These are phyloP conservation scores for Vitis rotundifolia DNA, from an alignment of 164 flowering plant genomes.

Conservation along the genomic window DNA sequence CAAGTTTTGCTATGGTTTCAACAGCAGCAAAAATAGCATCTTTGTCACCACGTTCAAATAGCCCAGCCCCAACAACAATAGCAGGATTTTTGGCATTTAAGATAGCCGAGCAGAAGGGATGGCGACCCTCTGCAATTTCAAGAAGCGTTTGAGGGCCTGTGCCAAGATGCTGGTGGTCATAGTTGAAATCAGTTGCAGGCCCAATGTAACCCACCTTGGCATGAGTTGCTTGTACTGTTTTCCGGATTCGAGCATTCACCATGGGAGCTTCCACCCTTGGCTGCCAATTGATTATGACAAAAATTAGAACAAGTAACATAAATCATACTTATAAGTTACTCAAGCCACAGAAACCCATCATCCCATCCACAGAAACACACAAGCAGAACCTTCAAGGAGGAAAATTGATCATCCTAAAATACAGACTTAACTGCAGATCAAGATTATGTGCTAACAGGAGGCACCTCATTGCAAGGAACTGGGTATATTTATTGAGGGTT, in stretches of 20 bases:
- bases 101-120: constrained; percentile 70
- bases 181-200: constrained; percentile 82
- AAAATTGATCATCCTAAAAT: too few species aligned
- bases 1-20: constrained; percentile 64
- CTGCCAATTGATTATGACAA: constrained; percentile 37
- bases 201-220: constrained; percentile 97
- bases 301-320: too few species aligned
- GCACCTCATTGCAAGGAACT: too few species aligned
- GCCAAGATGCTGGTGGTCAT: constrained; percentile 84
- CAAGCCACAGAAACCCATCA: background rate
- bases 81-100: constrained; percentile 81
- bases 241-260: constrained; percentile 96
- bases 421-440: too few species aligned
- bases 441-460: too few species aligned
- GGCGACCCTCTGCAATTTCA: constrained; percentile 85
- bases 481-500: too few species aligned
- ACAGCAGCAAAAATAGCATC: constrained; percentile 71
- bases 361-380: background rate
- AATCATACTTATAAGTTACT: background rate
- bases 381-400: too few species aligned
- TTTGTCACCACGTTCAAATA: constrained; percentile 78
- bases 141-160: constrained; percentile 77
- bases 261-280: constrained; percentile 99
- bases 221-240: constrained; percentile 73
- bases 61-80: constrained; percentile 87